phyloP scores from a whole-genome alignment of 2,329 filamentous ascomycete genomes.

The Botrytis deweyae region DNA sequence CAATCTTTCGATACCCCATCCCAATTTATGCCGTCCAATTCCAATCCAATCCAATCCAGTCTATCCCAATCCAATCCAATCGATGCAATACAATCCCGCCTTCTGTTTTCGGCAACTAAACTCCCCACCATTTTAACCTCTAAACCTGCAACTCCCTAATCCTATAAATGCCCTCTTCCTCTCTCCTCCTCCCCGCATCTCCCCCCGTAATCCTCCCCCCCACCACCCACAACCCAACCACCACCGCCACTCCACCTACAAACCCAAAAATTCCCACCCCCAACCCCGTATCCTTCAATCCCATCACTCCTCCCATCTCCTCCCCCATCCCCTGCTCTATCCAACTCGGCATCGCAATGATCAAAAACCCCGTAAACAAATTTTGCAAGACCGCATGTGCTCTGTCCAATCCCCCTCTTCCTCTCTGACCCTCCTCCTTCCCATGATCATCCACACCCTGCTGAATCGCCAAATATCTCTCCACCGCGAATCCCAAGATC shows the following conservation, averaged over 20 bases:
- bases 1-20: not conserved
- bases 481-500: not conserved
- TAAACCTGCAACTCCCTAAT: not conserved
- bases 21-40: too few species aligned
- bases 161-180: not conserved
- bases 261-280: not conserved
- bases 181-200: not conserved
- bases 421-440: not conserved
- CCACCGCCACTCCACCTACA: not conserved
- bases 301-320: not conserved
- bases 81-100: not conserved
- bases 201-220: not conserved
- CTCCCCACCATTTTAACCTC: not conserved
- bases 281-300: not conserved
- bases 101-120: not conserved
- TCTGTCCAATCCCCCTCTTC: not conserved
- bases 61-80: not conserved
- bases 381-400: not conserved
- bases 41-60: too few species aligned
- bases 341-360: not conserved
- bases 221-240: not conserved
- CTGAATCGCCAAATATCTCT: not conserved
- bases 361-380: not conserved
- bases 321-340: not conserved
- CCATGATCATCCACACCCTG: not conserved